Percentiles rank a stretch among this genome's conserved stretches.
These are phyloP conservation scores for Mycena belliarum DNA, from an alignment of 768 basidiomycete species.

Conservation along the genomic window DNA sequence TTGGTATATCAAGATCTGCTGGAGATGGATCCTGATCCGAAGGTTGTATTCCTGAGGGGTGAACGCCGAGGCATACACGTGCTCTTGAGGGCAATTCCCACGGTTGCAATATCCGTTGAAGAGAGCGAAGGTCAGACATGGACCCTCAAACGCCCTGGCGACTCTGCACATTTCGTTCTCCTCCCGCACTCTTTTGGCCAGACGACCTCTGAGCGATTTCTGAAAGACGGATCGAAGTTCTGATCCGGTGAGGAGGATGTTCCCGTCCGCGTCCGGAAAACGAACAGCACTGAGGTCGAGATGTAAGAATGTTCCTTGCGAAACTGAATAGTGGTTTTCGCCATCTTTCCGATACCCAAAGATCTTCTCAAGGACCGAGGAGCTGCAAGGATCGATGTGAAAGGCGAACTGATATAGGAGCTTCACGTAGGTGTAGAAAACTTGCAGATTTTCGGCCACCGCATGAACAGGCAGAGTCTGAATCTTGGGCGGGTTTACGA, in stretches of 20 bases:
- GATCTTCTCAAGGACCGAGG: conserved; percentile 1
- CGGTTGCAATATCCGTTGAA: conserved; percentile 8
- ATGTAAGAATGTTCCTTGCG: conserved; percentile 13
- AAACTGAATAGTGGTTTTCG: conserved; percentile 12
- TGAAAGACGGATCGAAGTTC: conserved; percentile 29
- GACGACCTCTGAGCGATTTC: conserved; percentile 24
- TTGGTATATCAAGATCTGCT: conserved; percentile 52
- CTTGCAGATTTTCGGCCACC: conserved; percentile 29
- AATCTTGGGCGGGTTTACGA: conserved; percentile 29
- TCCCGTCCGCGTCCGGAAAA: not conserved
- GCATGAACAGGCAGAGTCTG: conserved; percentile 24
- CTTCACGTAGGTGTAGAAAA: conserved; percentile 39
- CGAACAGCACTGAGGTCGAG: not conserved
- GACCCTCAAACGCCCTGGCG: conserved; percentile 30
- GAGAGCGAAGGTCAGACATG: conserved; percentile 2
- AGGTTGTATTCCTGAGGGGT: not conserved
- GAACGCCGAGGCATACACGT: not conserved
- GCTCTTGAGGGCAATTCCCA: conserved; percentile 11
- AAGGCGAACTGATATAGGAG: conserved; percentile 5
- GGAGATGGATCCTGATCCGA: conserved; percentile 44
- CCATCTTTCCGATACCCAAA: conserved; percentile 8
- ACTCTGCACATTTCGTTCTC: conserved; percentile 35
- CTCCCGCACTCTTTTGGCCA: conserved; percentile 29
- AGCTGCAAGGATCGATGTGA: conserved; percentile 13
- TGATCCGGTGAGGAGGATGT: conserved; percentile 12